phyloP scores from a whole-genome alignment of 2,329 filamentous ascomycete genomes.

The Dothidotthia symphoricarpi region DNA sequence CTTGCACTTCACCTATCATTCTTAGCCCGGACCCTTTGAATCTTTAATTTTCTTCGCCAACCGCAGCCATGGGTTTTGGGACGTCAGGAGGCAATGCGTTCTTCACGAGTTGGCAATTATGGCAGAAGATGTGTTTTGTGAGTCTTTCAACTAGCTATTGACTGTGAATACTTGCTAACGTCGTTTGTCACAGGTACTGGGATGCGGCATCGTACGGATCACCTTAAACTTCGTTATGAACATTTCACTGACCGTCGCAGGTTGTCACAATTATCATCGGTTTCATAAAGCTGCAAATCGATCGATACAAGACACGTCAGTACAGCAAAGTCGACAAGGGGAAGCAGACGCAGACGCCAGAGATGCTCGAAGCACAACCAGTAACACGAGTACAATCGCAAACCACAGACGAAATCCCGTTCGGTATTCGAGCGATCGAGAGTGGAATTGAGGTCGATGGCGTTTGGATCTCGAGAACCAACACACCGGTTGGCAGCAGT shows the following conservation, averaged over 20 bases:
- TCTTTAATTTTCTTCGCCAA: constrained; percentile 9
- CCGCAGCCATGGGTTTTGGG: constrained; percentile 22
- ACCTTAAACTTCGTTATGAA: neutral
- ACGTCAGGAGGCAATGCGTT: constrained; percentile 38
- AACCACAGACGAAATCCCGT: constrained; percentile 69
- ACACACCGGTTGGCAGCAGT: constrained; percentile 44
- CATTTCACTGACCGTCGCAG: constrained; percentile 40
- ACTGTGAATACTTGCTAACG: constrained; percentile 22
- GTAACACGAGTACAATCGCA: constrained; percentile 47
- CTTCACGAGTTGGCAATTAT: constrained; percentile 66
- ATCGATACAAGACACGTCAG: constrained; percentile 44
- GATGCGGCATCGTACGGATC: constrained; percentile 60
- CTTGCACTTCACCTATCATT: constrained; percentile 16
- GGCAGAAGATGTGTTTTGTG: constrained; percentile 90
- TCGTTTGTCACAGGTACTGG: constrained; percentile 61
- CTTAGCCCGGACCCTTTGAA: constrained; percentile 17
- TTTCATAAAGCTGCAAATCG: constrained; percentile 60
- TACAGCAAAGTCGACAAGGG: constrained; percentile 43
- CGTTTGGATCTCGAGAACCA: constrained; percentile 57
- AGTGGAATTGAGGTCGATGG: constrained; percentile 81
- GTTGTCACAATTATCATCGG: constrained; percentile 67
- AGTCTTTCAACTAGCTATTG: constrained; percentile 40
- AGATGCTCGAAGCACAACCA: constrained; percentile 66
- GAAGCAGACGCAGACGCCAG: constrained; percentile 49
- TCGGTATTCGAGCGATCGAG: constrained; percentile 82